Conservation (phyloP, 164 flowering plant species). For the Tinospora cordifolia region DNA sequence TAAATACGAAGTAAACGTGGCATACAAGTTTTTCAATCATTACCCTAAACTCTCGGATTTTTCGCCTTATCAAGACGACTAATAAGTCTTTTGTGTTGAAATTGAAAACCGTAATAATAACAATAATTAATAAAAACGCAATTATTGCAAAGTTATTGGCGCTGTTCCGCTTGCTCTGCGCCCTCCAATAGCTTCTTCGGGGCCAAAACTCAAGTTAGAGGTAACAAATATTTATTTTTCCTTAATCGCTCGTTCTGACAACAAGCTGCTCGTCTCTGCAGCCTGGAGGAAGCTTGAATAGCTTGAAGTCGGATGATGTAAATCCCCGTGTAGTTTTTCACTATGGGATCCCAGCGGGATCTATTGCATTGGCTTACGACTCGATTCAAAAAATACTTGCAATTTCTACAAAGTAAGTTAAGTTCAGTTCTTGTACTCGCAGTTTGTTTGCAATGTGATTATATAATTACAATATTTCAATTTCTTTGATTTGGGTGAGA, state of each 20-base stretch:
- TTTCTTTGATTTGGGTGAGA: background rate
- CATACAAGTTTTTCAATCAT: too few relatives aligned
- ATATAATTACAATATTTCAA: too few relatives aligned
- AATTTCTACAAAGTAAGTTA: slow-evolving; percentile 59
- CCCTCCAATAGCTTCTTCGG: background rate
- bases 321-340: slow-evolving; percentile 67
- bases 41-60: too few relatives aligned
- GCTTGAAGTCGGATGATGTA: slow-evolving; percentile 50
- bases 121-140: too few relatives aligned
- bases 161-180: background rate
- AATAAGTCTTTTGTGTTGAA: too few relatives aligned
- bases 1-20: too few relatives aligned
- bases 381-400: slow-evolving; percentile 71
- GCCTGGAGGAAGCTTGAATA: slow-evolving; percentile 45
- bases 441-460: background rate
- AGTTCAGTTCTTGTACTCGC: background rate
- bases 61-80: too few relatives aligned
- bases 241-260: background rate
- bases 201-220: too few relatives aligned
- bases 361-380: slow-evolving; percentile 54
- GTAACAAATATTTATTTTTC: background rate
- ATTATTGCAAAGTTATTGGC: too few relatives aligned
- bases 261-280: slow-evolving; percentile 20
- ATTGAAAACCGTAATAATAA: too few relatives aligned
- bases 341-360: slow-evolving; percentile 73